Base-by-base conservation (phyloP, 1,139 yeast genomes). In the Candida labiduridarum region DNA sequence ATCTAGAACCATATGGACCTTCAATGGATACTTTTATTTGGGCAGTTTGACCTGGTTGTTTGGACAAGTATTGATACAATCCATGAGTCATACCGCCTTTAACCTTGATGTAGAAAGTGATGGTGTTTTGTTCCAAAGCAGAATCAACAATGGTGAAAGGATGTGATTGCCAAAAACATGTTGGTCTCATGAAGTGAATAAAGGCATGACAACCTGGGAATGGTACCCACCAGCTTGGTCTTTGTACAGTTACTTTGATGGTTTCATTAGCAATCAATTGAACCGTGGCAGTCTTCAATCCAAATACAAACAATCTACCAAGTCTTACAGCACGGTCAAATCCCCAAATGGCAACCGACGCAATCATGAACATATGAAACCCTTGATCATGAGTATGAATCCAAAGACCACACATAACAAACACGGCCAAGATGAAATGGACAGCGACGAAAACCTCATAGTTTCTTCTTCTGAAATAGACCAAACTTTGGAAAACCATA, bases 381-480 rank as follows among this genome's bases (percentile, higher is more conserved):
- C 74, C 80, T 36, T 74, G 67, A 8, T 67, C 64, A 22, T 64
- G 66, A 41, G 78, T 70, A 60, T 90, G 96, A 45, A 70, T 66
- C 82, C 84, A 88, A 14, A 83, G 76, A 29, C 84, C 84, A 54
- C 76, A 76, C 33, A 87, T 60, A 59, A 85, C 83, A 25, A 81
- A 54, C 1, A 74, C 71, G 0, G 84, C 92, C 46, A 88, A 62
- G 1, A 80, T 46, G 41, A 87, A 75, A 65, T 89, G 97, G 15
- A 71, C 44, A 22, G 72, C 59, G 18, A 87, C 62, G 65, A 90
- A 90, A 10, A 80, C 41, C 60, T 89, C 96, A 63, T 90, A 89
- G 54, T 70, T 69, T 51, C 64, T 61, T 46, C 76, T 78, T 64
- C 96, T 79, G 56, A 88, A 63, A n/a, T 66, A 57, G 49, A 78